These are phyloP conservation scores for Dictyostelium citrinum DNA, from an alignment of 78 protist genomes.

Conservation along the genomic window DNA sequence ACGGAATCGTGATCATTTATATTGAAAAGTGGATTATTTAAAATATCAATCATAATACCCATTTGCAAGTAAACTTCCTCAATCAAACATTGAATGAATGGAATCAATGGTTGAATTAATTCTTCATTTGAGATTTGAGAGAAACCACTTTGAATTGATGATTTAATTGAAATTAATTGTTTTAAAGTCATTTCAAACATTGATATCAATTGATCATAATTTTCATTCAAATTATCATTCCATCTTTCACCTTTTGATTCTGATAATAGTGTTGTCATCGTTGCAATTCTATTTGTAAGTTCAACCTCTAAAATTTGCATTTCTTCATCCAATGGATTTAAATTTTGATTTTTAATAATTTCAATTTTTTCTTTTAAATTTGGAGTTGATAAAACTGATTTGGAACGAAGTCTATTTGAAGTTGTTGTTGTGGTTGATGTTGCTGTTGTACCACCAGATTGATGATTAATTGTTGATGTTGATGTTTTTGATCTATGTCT, in stretches of 20 bases:
- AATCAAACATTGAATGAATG: slow-evolving; percentile 40
- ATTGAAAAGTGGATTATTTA: not conserved
- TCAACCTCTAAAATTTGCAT: not conserved
- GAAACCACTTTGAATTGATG: slow-evolving; percentile 9
- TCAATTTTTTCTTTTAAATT: not conserved
- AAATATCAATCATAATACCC: slow-evolving; percentile 50
- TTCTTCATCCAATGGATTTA: not conserved
- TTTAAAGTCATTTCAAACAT: slow-evolving; percentile 47
- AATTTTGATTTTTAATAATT: not conserved
- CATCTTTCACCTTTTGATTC: slow-evolving; percentile 49
- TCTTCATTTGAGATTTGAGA: not conserved
- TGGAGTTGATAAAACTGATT: not conserved
- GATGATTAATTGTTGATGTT: too few species aligned
- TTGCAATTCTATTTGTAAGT: not conserved
- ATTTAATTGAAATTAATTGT: slow-evolving; percentile 42
- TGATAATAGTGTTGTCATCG: not conserved
- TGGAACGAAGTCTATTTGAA: not conserved
- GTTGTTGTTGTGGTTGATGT: not conserved
- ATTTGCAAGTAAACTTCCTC: slow-evolving; percentile 69
- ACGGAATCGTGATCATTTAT: not conserved
- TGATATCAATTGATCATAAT: slow-evolving; percentile 2
- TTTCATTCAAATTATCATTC: not conserved
- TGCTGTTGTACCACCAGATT: too few species aligned
- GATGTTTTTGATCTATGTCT: not conserved
- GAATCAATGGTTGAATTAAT: slow-evolving; percentile 9